Base-by-base conservation (phyloP, 129 eudicot genomes). In the Flaveria sonorensis region DNA sequence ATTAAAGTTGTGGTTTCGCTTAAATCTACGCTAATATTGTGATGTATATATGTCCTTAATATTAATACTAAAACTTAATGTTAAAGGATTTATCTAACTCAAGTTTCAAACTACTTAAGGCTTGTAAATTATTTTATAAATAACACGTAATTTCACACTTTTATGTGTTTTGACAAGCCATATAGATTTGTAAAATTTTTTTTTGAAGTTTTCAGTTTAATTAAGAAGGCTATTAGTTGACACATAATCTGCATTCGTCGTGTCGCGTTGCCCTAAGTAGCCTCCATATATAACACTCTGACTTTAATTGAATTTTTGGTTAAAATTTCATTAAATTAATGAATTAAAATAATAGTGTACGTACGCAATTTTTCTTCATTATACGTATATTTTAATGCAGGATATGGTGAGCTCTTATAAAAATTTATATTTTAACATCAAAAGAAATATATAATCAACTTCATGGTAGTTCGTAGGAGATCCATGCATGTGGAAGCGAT, bases 151-250 rank as follows among this genome's bases (percentile, higher is more conserved):
- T 32, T 32, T 32, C 39, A 32, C 39, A 32, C 39, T 32, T 32
- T 32, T 32, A 7, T 0, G 7, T 32, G 39, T 32, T 32, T 32
- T 32, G 39, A 32, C 39, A 32, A 32, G 4, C 39, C 39, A 32
- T 32, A 59, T 1, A 12, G 14, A 21, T 59, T 59, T 59, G 6
- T 21, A 11, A 10, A 1, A 59, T 0, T 2, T 10, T 26, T 0
- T 59, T 59, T 21, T 59, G 36, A 59, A 20, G 11, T 57, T 10
- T 57, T 57, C 15, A 57, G 36, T 15, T 23, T 21, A 59, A 59
- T 59, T 50, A 50, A 15, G 19, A 48, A 71, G 82, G 75, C 68
- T 77, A 81, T 83, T 83, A 81, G 70, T 63, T 83, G 83, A 81
- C 74, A 13, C 78, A 57, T 57, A 53, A 69, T 77, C 77, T 68